Evolutionary conservation across 495 filamentous ascomycete genomes (phyloP).

Genomic region (Endocarpon pusillum): DNA sequence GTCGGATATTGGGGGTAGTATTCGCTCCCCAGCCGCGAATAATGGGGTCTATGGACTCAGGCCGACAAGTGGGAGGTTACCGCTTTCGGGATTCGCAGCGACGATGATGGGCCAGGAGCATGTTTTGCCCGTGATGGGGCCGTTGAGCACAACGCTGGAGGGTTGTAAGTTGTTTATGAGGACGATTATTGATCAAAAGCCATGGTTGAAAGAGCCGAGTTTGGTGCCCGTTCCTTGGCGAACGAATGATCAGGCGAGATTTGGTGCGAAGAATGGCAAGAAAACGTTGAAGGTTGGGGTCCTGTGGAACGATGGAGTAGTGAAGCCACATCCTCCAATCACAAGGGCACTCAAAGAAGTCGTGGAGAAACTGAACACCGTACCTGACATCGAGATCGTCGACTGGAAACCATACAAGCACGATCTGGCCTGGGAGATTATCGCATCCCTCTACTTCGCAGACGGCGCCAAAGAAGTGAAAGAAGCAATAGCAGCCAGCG

Average conservation of each 20-base stretch:
- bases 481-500: slow-evolving; percentile 26
- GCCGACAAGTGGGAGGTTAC: slow-evolving; percentile 15
- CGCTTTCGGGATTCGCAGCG: slow-evolving; percentile 7
- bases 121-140: slow-evolving; percentile 43
- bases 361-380: slow-evolving; percentile 30
- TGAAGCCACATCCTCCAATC: slow-evolving; percentile 56
- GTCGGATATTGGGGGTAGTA: slow-evolving; percentile 26
- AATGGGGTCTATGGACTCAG: slow-evolving; percentile 18
- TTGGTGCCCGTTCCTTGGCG: slow-evolving; percentile 45
- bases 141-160: slow-evolving; percentile 41
- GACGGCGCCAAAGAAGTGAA: slow-evolving; percentile 32
- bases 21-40: slow-evolving; percentile 18
- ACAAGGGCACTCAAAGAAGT: slow-evolving; percentile 38
- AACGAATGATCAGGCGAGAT: slow-evolving; percentile 15
- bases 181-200: slow-evolving; percentile 36
- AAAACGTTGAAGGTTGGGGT: slow-evolving; percentile 44
- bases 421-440: slow-evolving; percentile 39
- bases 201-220: slow-evolving; percentile 43
- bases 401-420: slow-evolving; percentile 52
- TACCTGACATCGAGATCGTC: slow-evolving; percentile 36
- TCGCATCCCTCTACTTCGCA: slow-evolving; percentile 36
- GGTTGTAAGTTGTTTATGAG: slow-evolving; percentile 50
- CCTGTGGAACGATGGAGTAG: slow-evolving; percentile 53
- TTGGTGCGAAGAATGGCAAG: slow-evolving; percentile 1
- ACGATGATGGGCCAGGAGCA: slow-evolving; percentile 32